These are phyloP conservation scores for Aspergillus pseudoviridinutans DNA, from an alignment of 2,329 filamentous ascomycete genomes.

Conservation along the genomic window DNA sequence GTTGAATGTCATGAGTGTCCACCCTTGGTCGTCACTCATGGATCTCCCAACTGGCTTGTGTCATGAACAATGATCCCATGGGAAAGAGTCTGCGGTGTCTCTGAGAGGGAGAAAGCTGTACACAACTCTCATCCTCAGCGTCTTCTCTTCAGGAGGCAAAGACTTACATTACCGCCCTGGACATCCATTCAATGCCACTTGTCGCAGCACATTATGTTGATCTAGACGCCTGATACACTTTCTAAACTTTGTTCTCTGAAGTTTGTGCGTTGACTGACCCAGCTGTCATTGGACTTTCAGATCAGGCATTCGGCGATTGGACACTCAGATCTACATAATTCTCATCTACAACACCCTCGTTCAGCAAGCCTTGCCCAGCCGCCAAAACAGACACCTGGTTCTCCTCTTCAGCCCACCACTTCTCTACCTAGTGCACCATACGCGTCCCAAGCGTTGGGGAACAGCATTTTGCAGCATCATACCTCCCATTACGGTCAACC, in stretches of 20 bases:
- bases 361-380: slow-evolving; percentile 24
- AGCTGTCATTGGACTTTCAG: slow-evolving; percentile 11
- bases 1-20: neutral
- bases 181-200: neutral
- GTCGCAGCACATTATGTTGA: neutral
- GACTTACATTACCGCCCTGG: neutral
- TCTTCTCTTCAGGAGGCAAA: neutral
- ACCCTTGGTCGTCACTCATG: neutral
- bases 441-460: slow-evolving; percentile 27
- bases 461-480: slow-evolving; percentile 48
- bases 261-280: slow-evolving; percentile 8
- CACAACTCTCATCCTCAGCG: neutral
- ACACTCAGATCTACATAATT: slow-evolving; percentile 28
- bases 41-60: neutral
- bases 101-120: neutral
- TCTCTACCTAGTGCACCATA: slow-evolving; percentile 31
- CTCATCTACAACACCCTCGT: slow-evolving; percentile 29
- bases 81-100: neutral
- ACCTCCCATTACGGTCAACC: slow-evolving; percentile 62
- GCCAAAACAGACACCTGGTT: slow-evolving; percentile 47
- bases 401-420: slow-evolving; percentile 57
- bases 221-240: neutral
- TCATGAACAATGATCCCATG: neutral
- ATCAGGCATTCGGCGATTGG: slow-evolving; percentile 29
- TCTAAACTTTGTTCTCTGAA: neutral